Percentiles rank a stretch among this genome's conserved stretches.
phyloP scores from a whole-genome alignment of 306 rosid genomes.

The Vigna mungo region DNA sequence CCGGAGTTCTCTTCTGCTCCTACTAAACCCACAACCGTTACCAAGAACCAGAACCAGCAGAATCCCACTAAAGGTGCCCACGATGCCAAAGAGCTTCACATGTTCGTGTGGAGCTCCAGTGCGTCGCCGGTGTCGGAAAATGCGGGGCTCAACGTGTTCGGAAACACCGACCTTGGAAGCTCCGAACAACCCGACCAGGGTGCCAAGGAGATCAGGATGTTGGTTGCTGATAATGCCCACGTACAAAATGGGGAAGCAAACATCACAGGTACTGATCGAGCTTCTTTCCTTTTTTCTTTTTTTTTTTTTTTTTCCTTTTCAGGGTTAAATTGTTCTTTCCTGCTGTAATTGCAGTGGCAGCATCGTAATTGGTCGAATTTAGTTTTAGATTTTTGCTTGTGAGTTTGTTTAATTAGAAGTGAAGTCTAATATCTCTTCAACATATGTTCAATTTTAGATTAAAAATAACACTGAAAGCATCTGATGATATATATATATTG shows the following conservation, averaged over 20 bases:
- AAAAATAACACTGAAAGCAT: too few relatives aligned
- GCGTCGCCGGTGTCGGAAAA: slow-evolving; percentile 80
- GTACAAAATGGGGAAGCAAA: slow-evolving; percentile 70
- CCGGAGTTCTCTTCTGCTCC: slow-evolving; percentile 66
- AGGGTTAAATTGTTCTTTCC: not conserved
- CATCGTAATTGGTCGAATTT: not conserved
- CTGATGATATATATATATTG: too few relatives aligned
- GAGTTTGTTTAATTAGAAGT: not conserved
- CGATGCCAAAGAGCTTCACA: slow-evolving; percentile 85
- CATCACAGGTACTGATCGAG: slow-evolving; percentile 53
- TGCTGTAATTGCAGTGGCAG: not conserved
- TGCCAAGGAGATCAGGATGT: slow-evolving; percentile 91
- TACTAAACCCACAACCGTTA: not conserved
- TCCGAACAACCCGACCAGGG: slow-evolving; percentile 82
- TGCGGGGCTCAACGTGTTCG: slow-evolving; percentile 70
- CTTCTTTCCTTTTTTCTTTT: not conserved
- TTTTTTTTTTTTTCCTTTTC: not conserved
- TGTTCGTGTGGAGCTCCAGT: slow-evolving; percentile 94
- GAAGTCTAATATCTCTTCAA: too few relatives aligned
- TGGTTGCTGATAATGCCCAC: slow-evolving; percentile 70
- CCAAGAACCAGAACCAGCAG: slow-evolving; percentile 7
- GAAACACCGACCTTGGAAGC: slow-evolving; percentile 50
- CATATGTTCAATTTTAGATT: too few relatives aligned
- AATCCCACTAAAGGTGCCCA: slow-evolving; percentile 29
- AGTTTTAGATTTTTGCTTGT: not conserved